Evolutionary conservation across 2,329 filamentous ascomycete genomes (phyloP), one percentile per base, ranked within the genome.

Genomic region (Mollisiaceae sp.): DNA sequence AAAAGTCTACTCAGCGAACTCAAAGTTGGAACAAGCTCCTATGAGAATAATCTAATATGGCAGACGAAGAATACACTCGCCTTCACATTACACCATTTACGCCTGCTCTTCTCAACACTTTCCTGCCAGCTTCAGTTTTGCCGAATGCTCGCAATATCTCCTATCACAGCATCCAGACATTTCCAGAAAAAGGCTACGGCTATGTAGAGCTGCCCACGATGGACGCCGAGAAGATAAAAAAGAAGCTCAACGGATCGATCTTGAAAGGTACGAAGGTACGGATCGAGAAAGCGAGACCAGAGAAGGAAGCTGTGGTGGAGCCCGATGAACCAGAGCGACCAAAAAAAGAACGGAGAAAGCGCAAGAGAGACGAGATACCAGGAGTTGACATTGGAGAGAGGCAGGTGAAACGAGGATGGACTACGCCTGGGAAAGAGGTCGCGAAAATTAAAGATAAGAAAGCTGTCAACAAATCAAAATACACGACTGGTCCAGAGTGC

Each of bases 51-150:
- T 67, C 38, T 63, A 65, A 64, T 55, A 69, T 69, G 63, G 60
- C 64, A 59, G 66, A 67, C 24, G 22, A 39, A 61, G 73, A 74
- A 66, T 77, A 74, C 73, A 81, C 79, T 41, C 86, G 93, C 72
- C 86, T 99, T 61, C 93, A 99, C 79, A 95, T 99, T 73, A 90
- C 92, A 18, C 95, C 95, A 57, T 85, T 99, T 71, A 93, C 89
- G 73, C 82, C 90, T 45, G 86, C 90, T 8, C 85, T 98, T 20
- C 82, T 95, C 64, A 84, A 86, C 63, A 82, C 90, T 58, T 86
- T 96, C 66, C 78, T 99, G 57, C 88, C 92, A 24, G 82, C 89
- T 0, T 85, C 89, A 0, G 75, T 92, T 15, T 85, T 88, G 41
- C 82, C 87, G 15, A 81, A 82, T 55, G 92, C 92, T 22, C 87